These are phyloP conservation scores for Phytophthora vignae DNA, from an alignment of 352 stramenopile genomes.

Conservation along the genomic window DNA sequence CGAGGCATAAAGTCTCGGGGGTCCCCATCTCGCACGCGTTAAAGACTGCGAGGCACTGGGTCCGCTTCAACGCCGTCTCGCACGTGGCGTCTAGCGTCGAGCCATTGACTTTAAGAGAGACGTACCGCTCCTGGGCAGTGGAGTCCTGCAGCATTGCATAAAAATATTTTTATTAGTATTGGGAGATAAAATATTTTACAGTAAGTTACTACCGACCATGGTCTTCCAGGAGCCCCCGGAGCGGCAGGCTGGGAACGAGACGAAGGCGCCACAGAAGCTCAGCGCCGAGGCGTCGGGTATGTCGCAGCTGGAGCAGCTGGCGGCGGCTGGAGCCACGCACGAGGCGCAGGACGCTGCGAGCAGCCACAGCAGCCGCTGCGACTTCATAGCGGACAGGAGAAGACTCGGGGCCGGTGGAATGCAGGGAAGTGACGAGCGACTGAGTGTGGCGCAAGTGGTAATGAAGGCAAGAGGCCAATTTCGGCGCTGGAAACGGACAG, in stretches of 20 bases:
- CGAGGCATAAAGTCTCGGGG: constrained; percentile 61
- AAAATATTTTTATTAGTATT: constrained; percentile 1
- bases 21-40: constrained; percentile 77
- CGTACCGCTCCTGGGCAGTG: constrained; percentile 45
- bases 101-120: constrained; percentile 36
- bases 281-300: constrained; percentile 50
- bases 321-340: neutral
- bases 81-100: constrained; percentile 42
- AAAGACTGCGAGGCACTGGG: constrained; percentile 68
- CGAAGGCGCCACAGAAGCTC: constrained; percentile 62
- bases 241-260: constrained; percentile 67
- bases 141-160: constrained; percentile 41
- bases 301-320: constrained; percentile 63
- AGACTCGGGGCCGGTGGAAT: too few species aligned
- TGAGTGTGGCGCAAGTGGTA: too few species aligned
- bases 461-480: too few species aligned
- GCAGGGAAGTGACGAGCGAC: too few species aligned
- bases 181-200: neutral
- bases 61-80: constrained; percentile 43
- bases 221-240: constrained; percentile 52
- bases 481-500: too few species aligned
- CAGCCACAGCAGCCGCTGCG: constrained; percentile 21
- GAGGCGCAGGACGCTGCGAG: neutral
- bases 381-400: constrained; percentile 8
- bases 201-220: constrained; percentile 41